Percentiles rank a stretch among this genome's conserved stretches.
Conservation (phyloP, 495 filamentous ascomycete genomes). For the Daldinia vernicosa region DNA sequence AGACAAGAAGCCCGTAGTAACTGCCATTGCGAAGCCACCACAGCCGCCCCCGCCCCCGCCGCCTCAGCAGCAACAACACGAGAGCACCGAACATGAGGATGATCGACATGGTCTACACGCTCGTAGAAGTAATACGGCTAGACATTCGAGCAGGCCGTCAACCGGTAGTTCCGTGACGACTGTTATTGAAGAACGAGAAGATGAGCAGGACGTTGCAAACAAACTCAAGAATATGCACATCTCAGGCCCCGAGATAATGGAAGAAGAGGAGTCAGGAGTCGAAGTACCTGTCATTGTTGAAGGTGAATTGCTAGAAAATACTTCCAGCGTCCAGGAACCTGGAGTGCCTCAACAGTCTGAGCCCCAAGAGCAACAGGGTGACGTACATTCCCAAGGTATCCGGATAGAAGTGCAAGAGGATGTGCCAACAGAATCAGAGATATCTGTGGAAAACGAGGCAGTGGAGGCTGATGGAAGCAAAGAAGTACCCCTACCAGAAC, state of each 20-base stretch:
- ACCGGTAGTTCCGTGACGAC: slow-evolving; percentile 77
- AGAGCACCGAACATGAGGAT: slow-evolving; percentile 49
- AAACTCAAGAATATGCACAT: slow-evolving; percentile 53
- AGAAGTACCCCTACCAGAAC: slow-evolving; percentile 18
- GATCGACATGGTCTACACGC: slow-evolving; percentile 51
- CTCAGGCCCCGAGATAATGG: slow-evolving; percentile 48
- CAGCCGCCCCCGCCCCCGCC: slow-evolving; percentile 25
- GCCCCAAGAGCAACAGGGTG: slow-evolving; percentile 3
- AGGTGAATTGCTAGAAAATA: slow-evolving; percentile 41
- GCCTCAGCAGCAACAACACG: background rate
- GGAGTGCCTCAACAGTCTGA: slow-evolving; percentile 13
- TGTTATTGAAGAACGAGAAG: slow-evolving; percentile 76
- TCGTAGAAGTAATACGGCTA: slow-evolving; percentile 70
- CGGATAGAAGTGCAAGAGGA: slow-evolving; percentile 30
- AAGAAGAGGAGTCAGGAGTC: slow-evolving; percentile 54
- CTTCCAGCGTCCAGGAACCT: slow-evolving; percentile 14
- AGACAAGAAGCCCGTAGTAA: slow-evolving; percentile 49
- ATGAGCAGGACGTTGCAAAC: slow-evolving; percentile 58
- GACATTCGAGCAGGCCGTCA: slow-evolving; percentile 77
- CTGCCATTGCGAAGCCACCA: slow-evolving; percentile 58
- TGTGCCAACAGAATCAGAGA: slow-evolving; percentile 41
- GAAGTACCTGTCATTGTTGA: slow-evolving; percentile 59
- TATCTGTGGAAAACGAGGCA: slow-evolving; percentile 30
- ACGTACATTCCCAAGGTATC: slow-evolving; percentile 16
- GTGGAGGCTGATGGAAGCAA: slow-evolving; percentile 36